Percentiles rank a stretch among this genome's conserved stretches.
These are phyloP conservation scores for Spiraea crenata DNA, from an alignment of 331 rosid species.

Conservation along the genomic window DNA sequence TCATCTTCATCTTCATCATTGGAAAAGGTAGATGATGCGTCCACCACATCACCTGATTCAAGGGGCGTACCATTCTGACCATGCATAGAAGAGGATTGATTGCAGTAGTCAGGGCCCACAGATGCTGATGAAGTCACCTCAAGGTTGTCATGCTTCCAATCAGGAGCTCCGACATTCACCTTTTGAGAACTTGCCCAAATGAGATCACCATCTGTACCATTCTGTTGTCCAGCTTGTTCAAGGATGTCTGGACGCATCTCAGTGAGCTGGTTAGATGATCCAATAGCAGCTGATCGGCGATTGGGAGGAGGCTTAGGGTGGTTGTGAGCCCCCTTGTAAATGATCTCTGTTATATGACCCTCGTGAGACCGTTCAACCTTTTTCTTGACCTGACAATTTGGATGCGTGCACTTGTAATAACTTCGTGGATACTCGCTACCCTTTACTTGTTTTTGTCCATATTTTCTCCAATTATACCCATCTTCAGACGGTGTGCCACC, in stretches of 20 bases:
- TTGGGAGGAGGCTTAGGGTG: constrained; percentile 78
- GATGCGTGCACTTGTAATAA: constrained; percentile 88
- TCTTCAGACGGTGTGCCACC: constrained; percentile 77
- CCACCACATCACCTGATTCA: constrained; percentile 75
- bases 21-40: constrained; percentile 83
- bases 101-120: constrained; percentile 58
- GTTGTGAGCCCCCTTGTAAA: constrained; percentile 87
- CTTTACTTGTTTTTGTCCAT: constrained; percentile 94
- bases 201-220: constrained; percentile 51
- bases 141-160: constrained; percentile 72
- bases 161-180: constrained; percentile 49
- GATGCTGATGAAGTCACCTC: constrained; percentile 78
- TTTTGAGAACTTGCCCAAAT: constrained; percentile 58
- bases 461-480: constrained; percentile 95
- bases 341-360: constrained; percentile 92
- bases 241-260: constrained; percentile 68
- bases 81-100: constrained; percentile 59
- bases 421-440: constrained; percentile 97
- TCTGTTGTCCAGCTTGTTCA: constrained; percentile 59
- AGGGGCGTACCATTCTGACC: constrained; percentile 59
- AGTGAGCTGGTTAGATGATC: constrained; percentile 46
- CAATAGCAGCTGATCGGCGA: constrained; percentile 63
- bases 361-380: constrained; percentile 90
- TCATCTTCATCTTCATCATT: constrained; percentile 94
- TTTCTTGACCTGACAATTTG: constrained; percentile 86